Evolutionary conservation across 2,329 filamentous ascomycete genomes (phyloP).

Genomic region (Thelonectria olida): DNA sequence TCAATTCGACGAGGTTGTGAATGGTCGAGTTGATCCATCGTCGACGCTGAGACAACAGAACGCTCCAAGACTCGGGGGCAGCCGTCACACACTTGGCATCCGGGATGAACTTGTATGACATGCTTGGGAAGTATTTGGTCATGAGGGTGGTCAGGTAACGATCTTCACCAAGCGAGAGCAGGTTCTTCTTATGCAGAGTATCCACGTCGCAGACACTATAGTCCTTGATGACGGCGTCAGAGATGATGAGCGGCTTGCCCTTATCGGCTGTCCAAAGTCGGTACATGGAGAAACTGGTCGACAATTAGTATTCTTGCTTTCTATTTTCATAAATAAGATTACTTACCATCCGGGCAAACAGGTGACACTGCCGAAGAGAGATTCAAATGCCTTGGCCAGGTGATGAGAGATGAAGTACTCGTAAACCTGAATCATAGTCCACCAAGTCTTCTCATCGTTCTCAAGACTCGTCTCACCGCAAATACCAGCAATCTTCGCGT

Average conservation of each 20-base stretch:
- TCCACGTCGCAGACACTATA: slow-evolving; percentile 92
- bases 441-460: slow-evolving; percentile 95
- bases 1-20: slow-evolving; percentile 92
- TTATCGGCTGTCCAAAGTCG: slow-evolving; percentile 93
- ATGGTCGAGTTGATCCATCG: slow-evolving; percentile 99
- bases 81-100: slow-evolving; percentile 94
- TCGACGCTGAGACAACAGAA: slow-evolving; percentile 95
- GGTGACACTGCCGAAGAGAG: slow-evolving; percentile 95
- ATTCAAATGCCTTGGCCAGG: slow-evolving; percentile 95
- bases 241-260: slow-evolving; percentile 92
- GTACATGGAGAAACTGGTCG: slow-evolving; percentile 94
- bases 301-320: slow-evolving; percentile 46
- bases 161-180: slow-evolving; percentile 94
- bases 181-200: slow-evolving; percentile 96
- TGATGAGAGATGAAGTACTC: slow-evolving; percentile 99
- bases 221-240: slow-evolving; percentile 85
- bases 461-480: slow-evolving; percentile 96
- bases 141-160: slow-evolving; percentile 96
- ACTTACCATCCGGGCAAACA: slow-evolving; percentile 98
- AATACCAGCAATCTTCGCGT: slow-evolving; percentile 95
- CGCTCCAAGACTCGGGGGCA: slow-evolving; percentile 92
- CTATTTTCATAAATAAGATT: not conserved
- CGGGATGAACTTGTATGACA: slow-evolving; percentile 96
- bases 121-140: slow-evolving; percentile 95
- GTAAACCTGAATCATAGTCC: slow-evolving; percentile 99